Evolutionary conservation across 805 yeast genomes (phyloP), one percentile per base, ranked within the genome.

Genomic region (Candida quercuum): DNA sequence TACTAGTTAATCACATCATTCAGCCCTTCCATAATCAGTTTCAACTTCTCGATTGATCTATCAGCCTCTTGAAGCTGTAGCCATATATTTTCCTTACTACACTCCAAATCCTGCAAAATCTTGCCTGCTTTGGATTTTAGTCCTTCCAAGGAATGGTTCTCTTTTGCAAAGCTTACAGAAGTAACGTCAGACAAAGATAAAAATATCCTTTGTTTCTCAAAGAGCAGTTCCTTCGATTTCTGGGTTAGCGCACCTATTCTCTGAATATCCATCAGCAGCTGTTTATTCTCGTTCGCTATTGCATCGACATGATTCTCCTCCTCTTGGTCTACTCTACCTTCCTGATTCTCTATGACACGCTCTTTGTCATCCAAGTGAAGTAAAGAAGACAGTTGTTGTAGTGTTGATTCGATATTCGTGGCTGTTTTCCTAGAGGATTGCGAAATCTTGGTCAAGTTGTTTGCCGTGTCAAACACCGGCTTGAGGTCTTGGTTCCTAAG

Each of bases 181-280:
- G n/a, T 17, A 14, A 14, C 18, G 16, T 29, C 32, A 13, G 32
- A 22, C 11, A 29, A 19, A 8, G 24, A 29, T 10, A 10, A 11
- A 17, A 29, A 29, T 19, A 29, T 19, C 11, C 20, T 18, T 6
- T 29, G 24, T 5, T 29, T 7, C 13, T 29, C 20, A 8, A 19
- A 15, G 4, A 29, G 20, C n/a, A 29, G 7, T 16, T 19, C 24
- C 13, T 29, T 29, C 8, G 14, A 19, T 19, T 6, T 19, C 3
- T 3, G 14, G 4, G 23, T 29, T 4, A 29, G 20, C 4, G 20
- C 6, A 7, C 20, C 32, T 6, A n/a, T 19, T 13, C 32, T 18
- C 32, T 29, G 32, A 12, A 29, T 29, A 29, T 29, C 32, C 32
- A 29, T 29, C 8, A 29, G 16, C 7, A 29, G 20, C 15, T 17